A percentile compares a stretch with the other conserved stretches of the same genome.
phyloP scores from a whole-genome alignment of 768 basidiomycete genomes.

The Mycena rebaudengoi region DNA sequence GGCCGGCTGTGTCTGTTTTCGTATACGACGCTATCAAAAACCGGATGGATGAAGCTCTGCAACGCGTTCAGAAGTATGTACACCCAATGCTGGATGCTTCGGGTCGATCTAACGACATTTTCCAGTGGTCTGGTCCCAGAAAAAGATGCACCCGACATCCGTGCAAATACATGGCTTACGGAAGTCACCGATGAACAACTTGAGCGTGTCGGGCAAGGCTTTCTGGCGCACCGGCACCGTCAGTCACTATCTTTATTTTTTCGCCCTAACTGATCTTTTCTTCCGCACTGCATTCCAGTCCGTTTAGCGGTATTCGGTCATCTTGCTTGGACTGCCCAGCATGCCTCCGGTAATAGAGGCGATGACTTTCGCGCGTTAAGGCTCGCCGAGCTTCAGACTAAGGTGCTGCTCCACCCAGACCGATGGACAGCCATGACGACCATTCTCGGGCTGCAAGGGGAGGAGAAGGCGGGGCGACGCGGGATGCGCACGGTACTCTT shows the following conservation, averaged over 20 bases:
- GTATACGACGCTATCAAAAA: slow-evolving; percentile 30
- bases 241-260: too few species aligned
- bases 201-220: not conserved
- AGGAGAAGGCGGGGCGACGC: slow-evolving; percentile 35
- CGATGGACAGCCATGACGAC: slow-evolving; percentile 26
- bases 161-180: not conserved
- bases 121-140: too few species aligned
- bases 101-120: too few species aligned
- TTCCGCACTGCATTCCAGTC: too few species aligned
- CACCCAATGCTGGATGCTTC: too few species aligned
- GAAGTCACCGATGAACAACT: not conserved
- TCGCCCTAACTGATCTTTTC: too few species aligned
- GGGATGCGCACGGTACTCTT: slow-evolving; percentile 33
- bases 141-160: not conserved
- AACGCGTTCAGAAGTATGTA: not conserved
- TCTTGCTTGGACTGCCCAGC: too few species aligned
- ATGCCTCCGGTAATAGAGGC: too few species aligned
- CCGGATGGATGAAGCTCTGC: slow-evolving; percentile 31
- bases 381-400: too few species aligned
- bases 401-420: slow-evolving; percentile 38
- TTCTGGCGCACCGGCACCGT: too few species aligned
- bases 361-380: too few species aligned
- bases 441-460: slow-evolving; percentile 37
- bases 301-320: too few species aligned
- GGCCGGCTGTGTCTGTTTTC: slow-evolving; percentile 23